Percentiles rank a stretch among this genome's conserved stretches.
These are phyloP conservation scores for Nicotiana attenuata DNA, from an alignment of 257 asterid species.

Conservation along the genomic window DNA sequence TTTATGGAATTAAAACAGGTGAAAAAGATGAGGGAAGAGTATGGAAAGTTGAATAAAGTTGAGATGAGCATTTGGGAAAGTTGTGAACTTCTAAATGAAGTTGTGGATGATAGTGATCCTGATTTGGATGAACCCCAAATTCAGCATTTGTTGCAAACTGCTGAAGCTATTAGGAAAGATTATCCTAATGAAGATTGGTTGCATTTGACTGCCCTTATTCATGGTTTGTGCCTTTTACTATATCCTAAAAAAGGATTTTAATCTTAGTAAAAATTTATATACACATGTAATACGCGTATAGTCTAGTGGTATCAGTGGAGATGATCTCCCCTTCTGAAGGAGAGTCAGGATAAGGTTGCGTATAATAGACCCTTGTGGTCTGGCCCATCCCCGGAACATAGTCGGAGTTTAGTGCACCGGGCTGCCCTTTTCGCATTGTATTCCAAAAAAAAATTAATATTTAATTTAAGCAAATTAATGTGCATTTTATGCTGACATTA, in stretches of 20 bases:
- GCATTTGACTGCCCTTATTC: constrained; percentile 41
- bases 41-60: constrained; percentile 22
- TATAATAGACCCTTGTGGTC: no score
- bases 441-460: no score
- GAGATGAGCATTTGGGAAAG: constrained; percentile 57
- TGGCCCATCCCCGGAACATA: no score
- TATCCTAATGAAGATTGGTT: constrained; percentile 47
- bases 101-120: constrained; percentile 46
- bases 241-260: background rate
- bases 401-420: no score
- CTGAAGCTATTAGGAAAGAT: constrained; percentile 45
- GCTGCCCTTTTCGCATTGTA: no score
- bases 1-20: constrained; percentile 18
- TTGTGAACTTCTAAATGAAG: constrained; percentile 38
- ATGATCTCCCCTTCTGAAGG: no score
- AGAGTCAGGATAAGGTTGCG: no score
- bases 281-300: no score
- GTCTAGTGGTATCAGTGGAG: no score
- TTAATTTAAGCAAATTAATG: background rate
- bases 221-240: constrained; percentile 19
- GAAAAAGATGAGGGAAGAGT: constrained; percentile 27
- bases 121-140: constrained; percentile 50
- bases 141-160: constrained; percentile 42
- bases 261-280: no score
- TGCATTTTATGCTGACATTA: background rate